A percentile compares a stretch with the other conserved stretches of the same genome.
phyloP scores from a whole-genome alignment of 768 basidiomycete species.

The Leucocoprinus birnbaumii region DNA sequence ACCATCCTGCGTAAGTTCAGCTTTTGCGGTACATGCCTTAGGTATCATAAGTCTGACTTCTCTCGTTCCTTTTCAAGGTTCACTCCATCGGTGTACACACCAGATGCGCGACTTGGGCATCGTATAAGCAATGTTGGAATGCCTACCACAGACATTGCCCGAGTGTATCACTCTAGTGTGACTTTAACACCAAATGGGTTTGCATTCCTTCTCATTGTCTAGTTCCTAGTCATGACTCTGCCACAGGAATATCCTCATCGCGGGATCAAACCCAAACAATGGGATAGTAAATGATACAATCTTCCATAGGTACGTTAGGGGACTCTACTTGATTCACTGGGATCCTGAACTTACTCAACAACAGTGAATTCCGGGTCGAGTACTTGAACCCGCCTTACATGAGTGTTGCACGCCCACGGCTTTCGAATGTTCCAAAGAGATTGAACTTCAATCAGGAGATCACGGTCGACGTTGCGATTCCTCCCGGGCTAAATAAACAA shows the following conservation, averaged over 20 bases:
- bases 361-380: slow-evolving; percentile 40
- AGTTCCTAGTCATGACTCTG: slow-evolving; percentile 9
- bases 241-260: slow-evolving; percentile 27
- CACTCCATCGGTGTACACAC: slow-evolving; percentile 48
- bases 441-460: slow-evolving; percentile 34
- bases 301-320: slow-evolving; percentile 23
- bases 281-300: slow-evolving; percentile 23
- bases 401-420: slow-evolving; percentile 28
- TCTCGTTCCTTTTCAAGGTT: slow-evolving; percentile 16
- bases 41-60: neutral
- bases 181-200: slow-evolving; percentile 55
- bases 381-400: slow-evolving; percentile 41
- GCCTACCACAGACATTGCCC: slow-evolving; percentile 39
- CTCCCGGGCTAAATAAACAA: slow-evolving; percentile 21
- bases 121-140: slow-evolving; percentile 47
- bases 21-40: neutral
- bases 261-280: slow-evolving; percentile 46
- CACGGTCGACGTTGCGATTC: slow-evolving; percentile 29
- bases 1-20: slow-evolving; percentile 27
- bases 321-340: neutral
- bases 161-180: slow-evolving; percentile 62
- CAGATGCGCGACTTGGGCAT: slow-evolving; percentile 36
- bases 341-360: neutral
- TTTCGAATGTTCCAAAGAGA: slow-evolving; percentile 31
- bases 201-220: slow-evolving; percentile 18